Conservation (phyloP, 2,329 filamentous ascomycete genomes). For the Microthyrium microscopicum region DNA sequence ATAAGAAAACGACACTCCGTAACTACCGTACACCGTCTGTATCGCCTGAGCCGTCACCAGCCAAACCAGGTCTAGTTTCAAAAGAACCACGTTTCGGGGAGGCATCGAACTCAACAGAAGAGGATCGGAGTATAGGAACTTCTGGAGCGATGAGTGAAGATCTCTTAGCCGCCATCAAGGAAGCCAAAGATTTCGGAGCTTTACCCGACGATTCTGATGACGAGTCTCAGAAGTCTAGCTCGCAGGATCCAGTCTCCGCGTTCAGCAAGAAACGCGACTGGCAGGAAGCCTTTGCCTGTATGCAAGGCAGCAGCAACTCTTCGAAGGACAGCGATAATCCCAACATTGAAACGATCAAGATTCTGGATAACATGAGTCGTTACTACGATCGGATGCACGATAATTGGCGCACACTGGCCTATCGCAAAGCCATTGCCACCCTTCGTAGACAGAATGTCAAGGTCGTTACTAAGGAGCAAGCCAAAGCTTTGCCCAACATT, state of each 20-base stretch:
- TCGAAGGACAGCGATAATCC: slow-evolving; percentile 40
- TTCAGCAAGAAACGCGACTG: slow-evolving; percentile 10
- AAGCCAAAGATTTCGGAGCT: no score
- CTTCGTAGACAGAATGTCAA: slow-evolving; percentile 48
- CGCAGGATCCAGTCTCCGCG: slow-evolving; percentile 7
- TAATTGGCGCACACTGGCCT: slow-evolving; percentile 58
- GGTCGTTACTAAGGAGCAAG: slow-evolving; percentile 54
- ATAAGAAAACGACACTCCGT: no score
- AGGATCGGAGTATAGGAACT: no score
- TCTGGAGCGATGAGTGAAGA: no score
- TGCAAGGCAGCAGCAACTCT: slow-evolving; percentile 36
- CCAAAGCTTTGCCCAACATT: slow-evolving; percentile 48
- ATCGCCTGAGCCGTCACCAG: no score
- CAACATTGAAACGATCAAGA: slow-evolving; percentile 58
- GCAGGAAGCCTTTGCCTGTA: slow-evolving; percentile 37
- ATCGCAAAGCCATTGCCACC: slow-evolving; percentile 60
- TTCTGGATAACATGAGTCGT: slow-evolving; percentile 61
- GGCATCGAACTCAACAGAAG: no score
- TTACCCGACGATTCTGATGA: background rate
- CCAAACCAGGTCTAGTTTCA: no score
- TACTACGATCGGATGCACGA: slow-evolving; percentile 65
- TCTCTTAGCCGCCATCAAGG: no score
- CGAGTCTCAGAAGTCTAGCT: slow-evolving; percentile 8
- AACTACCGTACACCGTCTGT: no score
- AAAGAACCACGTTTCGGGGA: no score